phyloP scores from a whole-genome alignment of 257 asterid species.

The Przewalskia tangutica region DNA sequence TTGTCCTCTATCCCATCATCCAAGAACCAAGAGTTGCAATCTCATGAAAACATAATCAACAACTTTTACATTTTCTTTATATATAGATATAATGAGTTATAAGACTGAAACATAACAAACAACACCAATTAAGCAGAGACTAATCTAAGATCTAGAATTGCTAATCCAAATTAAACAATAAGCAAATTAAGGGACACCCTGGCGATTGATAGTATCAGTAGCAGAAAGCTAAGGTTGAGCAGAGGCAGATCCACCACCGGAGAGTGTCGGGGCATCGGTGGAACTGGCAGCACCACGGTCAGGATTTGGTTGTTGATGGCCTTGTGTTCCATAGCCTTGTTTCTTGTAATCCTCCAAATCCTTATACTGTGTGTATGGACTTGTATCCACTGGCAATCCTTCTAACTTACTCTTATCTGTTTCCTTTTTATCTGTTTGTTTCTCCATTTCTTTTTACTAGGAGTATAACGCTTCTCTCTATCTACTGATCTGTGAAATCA shows the following conservation, averaged over 20 bases:
- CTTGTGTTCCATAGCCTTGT: constrained; percentile 69
- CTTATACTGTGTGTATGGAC: constrained; percentile 78
- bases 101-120: not conserved
- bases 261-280: constrained; percentile 77
- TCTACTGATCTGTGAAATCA: not conserved
- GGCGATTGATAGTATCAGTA: constrained; percentile 27
- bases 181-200: constrained; percentile 11
- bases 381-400: constrained; percentile 60
- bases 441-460: constrained; percentile 21
- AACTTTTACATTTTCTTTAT: not conserved
- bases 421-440: constrained; percentile 8
- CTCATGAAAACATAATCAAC: not conserved
- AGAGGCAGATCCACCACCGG: constrained; percentile 19
- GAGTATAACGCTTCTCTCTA: not conserved
- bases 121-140: not conserved
- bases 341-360: constrained; percentile 85
- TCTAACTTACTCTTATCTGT: constrained; percentile 18
- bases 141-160: not conserved
- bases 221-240: constrained; percentile 24
- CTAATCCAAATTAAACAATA: not conserved
- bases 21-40: not conserved
- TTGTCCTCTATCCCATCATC: not conserved
- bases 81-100: not conserved
- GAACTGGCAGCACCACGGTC: constrained; percentile 84
- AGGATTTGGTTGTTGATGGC: constrained; percentile 59